phyloP scores from a whole-genome alignment of 2,329 filamentous ascomycete genomes.

The Emergomyces africanus region DNA sequence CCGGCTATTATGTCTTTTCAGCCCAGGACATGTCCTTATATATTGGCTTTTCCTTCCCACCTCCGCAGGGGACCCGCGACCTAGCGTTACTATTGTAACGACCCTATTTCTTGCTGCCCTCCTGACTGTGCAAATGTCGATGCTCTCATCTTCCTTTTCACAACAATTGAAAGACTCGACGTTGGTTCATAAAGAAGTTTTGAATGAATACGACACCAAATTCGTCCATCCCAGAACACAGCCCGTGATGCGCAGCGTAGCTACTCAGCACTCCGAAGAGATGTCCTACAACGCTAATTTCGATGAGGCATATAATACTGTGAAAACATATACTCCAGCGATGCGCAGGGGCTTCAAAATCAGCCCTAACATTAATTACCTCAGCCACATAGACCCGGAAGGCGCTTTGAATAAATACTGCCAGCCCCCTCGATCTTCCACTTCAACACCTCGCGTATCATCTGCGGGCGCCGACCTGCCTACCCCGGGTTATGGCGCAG shows the following conservation, averaged over 20 bases:
- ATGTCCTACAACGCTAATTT: constrained; percentile 25
- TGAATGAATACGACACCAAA: constrained; percentile 93
- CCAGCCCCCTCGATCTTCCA: constrained; percentile 31
- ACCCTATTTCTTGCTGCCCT: constrained; percentile 64
- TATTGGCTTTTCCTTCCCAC: constrained; percentile 83
- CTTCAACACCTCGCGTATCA: constrained; percentile 11
- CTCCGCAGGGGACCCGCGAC: constrained; percentile 58
- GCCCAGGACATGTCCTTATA: constrained; percentile 80
- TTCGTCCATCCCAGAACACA: constrained; percentile 86
- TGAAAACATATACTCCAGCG: constrained; percentile 51
- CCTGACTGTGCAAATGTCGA: constrained; percentile 62
- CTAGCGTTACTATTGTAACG: constrained; percentile 75
- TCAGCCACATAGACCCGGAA: constrained; percentile 59
- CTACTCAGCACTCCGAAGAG: constrained; percentile 56
- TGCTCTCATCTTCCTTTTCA: constrained; percentile 60
- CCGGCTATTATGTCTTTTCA: constrained; percentile 78
- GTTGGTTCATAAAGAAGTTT: constrained; percentile 79
- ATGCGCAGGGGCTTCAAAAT: constrained; percentile 64
- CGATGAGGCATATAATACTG: constrained; percentile 37
- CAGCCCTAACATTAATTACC: constrained; percentile 72
- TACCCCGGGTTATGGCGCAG: constrained; percentile 34
- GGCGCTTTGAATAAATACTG: constrained; percentile 29
- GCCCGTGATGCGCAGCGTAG: constrained; percentile 63
- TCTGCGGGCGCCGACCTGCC: constrained; percentile 20
- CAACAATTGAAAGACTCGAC: constrained; percentile 77